Conservation (phyloP, 169 alveolate genomes). For the Cryptosporidium felis region DNA sequence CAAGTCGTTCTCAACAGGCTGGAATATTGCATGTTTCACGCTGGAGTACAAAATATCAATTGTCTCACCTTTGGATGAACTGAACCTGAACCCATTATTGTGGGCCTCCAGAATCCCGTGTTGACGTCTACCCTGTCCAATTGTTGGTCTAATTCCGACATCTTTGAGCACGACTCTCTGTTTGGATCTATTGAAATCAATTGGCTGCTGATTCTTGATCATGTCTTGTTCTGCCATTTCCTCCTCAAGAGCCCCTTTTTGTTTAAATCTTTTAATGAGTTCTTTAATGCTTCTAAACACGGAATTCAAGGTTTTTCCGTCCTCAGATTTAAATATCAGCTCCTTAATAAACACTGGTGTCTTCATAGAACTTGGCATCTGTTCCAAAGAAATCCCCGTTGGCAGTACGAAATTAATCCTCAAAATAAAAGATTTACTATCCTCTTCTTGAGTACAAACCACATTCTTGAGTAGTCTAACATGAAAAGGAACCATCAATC, state of each 20-base stretch:
- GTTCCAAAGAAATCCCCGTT: conserved; percentile 85
- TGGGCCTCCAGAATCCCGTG: conserved; percentile 95
- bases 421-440: conserved; percentile 82
- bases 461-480: conserved; percentile 85
- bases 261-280: conserved; percentile 90
- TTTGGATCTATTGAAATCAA: conserved; percentile 70
- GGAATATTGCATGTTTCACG: conserved; percentile 94
- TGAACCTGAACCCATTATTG: conserved; percentile 92
- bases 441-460: conserved; percentile 88
- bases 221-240: conserved; percentile 90
- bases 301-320: conserved; percentile 78
- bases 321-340: conserved; percentile 89
- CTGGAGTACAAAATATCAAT: conserved; percentile 92
- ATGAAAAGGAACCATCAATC: conserved; percentile 84
- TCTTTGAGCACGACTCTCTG: conserved; percentile 80
- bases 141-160: conserved; percentile 81
- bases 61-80: conserved; percentile 81
- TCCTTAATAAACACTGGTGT: conserved; percentile 92
- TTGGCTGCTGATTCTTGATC: conserved; percentile 76
- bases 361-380: conserved; percentile 81
- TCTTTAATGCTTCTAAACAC: conserved; percentile 91
- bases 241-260: conserved; percentile 90
- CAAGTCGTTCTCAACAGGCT: conserved; percentile 95
- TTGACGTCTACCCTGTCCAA: conserved; percentile 74
- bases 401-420: conserved; percentile 93